Evolutionary conservation across 2,329 filamentous ascomycete genomes (phyloP).

Genomic region (Colletotrichum lindemuthianum): DNA sequence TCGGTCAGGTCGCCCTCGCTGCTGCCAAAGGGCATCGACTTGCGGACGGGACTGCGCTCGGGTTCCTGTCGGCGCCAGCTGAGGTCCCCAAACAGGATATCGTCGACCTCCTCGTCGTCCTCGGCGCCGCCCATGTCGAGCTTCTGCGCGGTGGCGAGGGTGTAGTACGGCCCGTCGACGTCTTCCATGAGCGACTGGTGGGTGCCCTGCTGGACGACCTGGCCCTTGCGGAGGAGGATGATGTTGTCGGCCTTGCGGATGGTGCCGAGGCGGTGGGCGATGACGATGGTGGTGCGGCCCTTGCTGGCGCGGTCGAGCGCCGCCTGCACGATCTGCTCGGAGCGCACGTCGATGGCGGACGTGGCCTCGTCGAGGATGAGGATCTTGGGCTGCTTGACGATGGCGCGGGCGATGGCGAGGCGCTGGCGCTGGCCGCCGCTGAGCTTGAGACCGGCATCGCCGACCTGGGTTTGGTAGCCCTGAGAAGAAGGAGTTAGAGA

Average conservation of each 20-base stretch:
- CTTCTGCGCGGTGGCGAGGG: conserved; percentile 50
- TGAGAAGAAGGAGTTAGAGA: conserved; percentile 21
- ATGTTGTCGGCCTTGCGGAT: conserved; percentile 68
- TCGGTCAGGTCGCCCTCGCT: conserved; percentile 29
- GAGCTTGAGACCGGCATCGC: conserved; percentile 71
- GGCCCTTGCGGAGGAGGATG: conserved; percentile 64
- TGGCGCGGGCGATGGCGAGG: conserved; percentile 66
- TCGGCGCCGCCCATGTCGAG: conserved; percentile 33
- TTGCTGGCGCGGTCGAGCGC: conserved; percentile 59
- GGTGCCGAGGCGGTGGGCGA: conserved; percentile 64
- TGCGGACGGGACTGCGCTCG: not conserved
- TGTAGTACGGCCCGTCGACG: conserved; percentile 53
- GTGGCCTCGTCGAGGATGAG: conserved; percentile 72
- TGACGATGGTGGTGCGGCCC: conserved; percentile 67
- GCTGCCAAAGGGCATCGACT: conserved; percentile 17
- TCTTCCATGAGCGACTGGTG: conserved; percentile 62
- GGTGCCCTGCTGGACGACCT: conserved; percentile 65
- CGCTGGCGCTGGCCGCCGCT: conserved; percentile 74
- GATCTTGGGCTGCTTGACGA: conserved; percentile 66
- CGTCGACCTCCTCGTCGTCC: conserved; percentile 20
- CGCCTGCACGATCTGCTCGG: conserved; percentile 61
- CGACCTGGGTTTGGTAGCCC: conserved; percentile 71
- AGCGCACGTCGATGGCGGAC: conserved; percentile 67
- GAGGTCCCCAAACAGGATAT: conserved; percentile 37
- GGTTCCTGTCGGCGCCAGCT: conserved; percentile 31